phyloP scores from a whole-genome alignment of 2,329 filamentous ascomycete genomes.

The Didymella pinodella region DNA sequence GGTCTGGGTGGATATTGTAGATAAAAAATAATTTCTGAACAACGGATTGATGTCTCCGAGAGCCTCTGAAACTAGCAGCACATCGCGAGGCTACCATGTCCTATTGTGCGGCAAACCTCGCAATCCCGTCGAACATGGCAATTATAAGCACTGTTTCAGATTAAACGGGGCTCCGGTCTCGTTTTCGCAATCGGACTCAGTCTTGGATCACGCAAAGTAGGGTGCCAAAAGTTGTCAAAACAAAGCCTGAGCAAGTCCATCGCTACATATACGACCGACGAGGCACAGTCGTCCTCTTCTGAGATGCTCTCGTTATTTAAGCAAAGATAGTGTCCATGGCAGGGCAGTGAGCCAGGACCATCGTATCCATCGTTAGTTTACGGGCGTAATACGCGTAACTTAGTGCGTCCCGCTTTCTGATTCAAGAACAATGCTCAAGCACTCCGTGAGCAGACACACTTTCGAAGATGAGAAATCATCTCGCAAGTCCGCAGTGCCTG shows the following conservation, averaged over 20 bases:
- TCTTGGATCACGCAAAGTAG: not conserved
- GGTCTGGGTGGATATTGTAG: not conserved
- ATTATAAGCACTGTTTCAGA: not conserved
- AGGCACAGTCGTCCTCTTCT: not conserved
- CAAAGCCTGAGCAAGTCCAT: not conserved
- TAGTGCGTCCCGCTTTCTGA: not conserved
- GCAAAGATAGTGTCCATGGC: not conserved
- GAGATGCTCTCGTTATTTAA: not conserved
- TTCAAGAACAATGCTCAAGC: not conserved
- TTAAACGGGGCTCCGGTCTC: not conserved
- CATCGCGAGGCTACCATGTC: not conserved
- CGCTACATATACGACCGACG: not conserved
- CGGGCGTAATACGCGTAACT: slow-evolving; percentile 1
- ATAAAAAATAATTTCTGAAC: not conserved
- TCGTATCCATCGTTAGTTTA: not conserved
- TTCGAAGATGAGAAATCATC: not conserved
- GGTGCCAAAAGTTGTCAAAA: not conserved
- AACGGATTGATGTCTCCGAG: not conserved
- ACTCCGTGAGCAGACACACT: not conserved
- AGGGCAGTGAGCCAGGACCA: not conserved
- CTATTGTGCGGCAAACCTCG: not conserved
- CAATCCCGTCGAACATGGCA: not conserved
- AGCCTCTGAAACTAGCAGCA: not conserved
- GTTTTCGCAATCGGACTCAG: not conserved
- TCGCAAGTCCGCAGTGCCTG: not conserved